These are phyloP conservation scores for Bipolaris bicolor DNA, from an alignment of 2,329 filamentous ascomycete species.

Conservation along the genomic window DNA sequence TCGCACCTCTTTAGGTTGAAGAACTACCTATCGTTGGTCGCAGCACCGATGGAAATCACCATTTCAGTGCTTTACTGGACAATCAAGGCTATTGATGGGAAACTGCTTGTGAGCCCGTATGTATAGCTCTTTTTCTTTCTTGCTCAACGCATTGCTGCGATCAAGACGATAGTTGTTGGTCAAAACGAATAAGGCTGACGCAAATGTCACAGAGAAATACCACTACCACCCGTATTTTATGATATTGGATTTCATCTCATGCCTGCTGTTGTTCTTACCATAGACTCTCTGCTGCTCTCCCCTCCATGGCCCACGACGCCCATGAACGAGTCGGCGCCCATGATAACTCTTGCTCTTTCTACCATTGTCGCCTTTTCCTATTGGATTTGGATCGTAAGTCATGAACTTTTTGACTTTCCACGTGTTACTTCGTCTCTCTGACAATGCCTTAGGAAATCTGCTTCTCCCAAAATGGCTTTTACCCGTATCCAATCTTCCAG, in stretches of 20 bases:
- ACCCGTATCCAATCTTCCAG: conserved; percentile 86
- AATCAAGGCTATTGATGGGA: conserved; percentile 60
- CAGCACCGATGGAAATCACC: conserved; percentile 72
- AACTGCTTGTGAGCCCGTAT: conserved; percentile 57
- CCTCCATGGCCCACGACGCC: conserved; percentile 69
- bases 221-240: conserved; percentile 53
- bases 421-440: background rate
- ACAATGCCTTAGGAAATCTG: conserved; percentile 62
- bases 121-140: background rate
- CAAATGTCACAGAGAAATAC: conserved; percentile 19
- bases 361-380: conserved; percentile 68
- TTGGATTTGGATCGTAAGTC: conserved; percentile 70
- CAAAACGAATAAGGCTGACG: background rate
- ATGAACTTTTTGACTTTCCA: too few species aligned
- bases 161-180: too few species aligned
- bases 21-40: conserved; percentile 69
- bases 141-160: background rate
- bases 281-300: conserved; percentile 72
- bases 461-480: conserved; percentile 71
- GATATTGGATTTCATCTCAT: conserved; percentile 59
- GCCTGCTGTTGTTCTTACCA: conserved; percentile 67
- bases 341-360: conserved; percentile 65
- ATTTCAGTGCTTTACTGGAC: conserved; percentile 78
- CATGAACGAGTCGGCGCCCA: conserved; percentile 56
- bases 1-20: conserved; percentile 67